These are phyloP conservation scores for Xylaria scruposa DNA, from an alignment of 495 filamentous ascomycete species.

Conservation along the genomic window DNA sequence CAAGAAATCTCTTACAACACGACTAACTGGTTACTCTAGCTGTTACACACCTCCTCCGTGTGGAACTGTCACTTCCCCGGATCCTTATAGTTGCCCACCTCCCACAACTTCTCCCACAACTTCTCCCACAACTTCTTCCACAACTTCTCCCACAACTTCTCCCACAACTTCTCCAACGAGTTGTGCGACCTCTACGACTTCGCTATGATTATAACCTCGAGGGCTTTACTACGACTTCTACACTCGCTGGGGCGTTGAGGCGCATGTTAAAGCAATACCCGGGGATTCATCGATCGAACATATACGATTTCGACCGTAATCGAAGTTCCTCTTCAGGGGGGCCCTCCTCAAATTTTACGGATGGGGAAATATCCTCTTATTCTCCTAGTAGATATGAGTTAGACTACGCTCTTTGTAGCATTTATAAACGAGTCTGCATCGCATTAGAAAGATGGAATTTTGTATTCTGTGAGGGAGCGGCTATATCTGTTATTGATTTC, in stretches of 20 bases:
- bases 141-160: no score
- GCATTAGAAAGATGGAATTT: neutral
- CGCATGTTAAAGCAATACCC: neutral
- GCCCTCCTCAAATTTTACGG: neutral
- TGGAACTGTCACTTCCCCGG: constrained; percentile 20
- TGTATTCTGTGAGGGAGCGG: neutral
- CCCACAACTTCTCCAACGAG: neutral
- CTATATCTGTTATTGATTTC: neutral
- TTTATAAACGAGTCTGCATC: neutral
- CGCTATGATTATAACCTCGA: no score
- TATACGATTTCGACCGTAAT: no score
- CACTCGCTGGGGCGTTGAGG: neutral
- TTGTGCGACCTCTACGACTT: no score
- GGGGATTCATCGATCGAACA: neutral
- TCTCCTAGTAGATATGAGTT: neutral
- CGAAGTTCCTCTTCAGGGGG: neutral
- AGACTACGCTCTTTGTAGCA: neutral
- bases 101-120: neutral
- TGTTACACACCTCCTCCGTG: constrained; percentile 28
- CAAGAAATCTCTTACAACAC: neutral
- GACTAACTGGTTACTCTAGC: constrained; percentile 9
- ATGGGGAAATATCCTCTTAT: neutral
- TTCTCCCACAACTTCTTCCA: neutral
- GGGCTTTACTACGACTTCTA: no score
- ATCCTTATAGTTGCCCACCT: constrained; percentile 18